Evolutionary conservation across 2,329 filamentous ascomycete genomes (phyloP), one percentile per base, ranked within the genome.

Genomic region (Fusarium sororula): DNA sequence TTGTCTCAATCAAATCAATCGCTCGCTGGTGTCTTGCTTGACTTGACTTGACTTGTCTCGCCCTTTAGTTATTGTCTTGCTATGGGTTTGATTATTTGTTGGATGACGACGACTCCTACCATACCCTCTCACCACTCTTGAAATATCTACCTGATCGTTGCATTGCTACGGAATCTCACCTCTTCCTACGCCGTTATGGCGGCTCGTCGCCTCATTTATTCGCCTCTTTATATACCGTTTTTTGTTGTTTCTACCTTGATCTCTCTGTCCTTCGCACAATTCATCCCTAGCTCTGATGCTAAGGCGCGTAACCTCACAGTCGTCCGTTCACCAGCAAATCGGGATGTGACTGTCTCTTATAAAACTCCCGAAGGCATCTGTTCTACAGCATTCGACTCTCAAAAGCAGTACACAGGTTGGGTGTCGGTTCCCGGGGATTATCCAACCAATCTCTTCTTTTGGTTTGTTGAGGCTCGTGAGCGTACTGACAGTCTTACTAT

Each of bases 391-490:
- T 93, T 92, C 76, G 79, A 85, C 50, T 85, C 84, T 2, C 92
- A 94, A 80, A 87, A 90, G 80, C 92, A 94, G 80, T 93, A 91
- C 78, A 89, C 90, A 8, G 92, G 92, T 77, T 93, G 92, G 87
- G 89, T 94, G 63, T 87, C 83, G 60, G 81, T 93, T 10, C 89
- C 90, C 10, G 90, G 85, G 50, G 81, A 83, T 35, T 89, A 85
- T 73, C 81, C 85, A 24, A 87, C 87, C 48, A 89, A 86, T 73
- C 74, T 87, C 8, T 87, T 87, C 79, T 87, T 87, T 75, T 87
- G 85, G 85, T 87, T 86, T 68, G 83, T 87, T 53, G 84, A 83
- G 56, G 84, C 84, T 22, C 84, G 85, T 30, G 78, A 85, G 65
- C 79, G 79, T 9, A 85, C 85, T 8, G 80, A 85, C 18, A 80